phyloP scores from a whole-genome alignment of 148 eudicot species.

The Fagopyrum esculentum region DNA sequence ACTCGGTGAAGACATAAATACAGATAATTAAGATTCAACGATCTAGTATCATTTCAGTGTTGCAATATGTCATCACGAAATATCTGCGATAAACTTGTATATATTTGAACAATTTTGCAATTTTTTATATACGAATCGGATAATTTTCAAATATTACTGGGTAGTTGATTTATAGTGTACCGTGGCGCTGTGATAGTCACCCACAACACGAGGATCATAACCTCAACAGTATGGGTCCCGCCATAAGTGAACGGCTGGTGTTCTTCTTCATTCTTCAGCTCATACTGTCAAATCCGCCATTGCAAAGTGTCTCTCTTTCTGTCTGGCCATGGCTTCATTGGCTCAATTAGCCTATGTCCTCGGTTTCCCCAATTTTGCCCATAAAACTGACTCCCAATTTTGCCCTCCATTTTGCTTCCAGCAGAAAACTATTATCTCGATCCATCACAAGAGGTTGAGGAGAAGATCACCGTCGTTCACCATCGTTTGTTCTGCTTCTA shows the following conservation, averaged over 20 bases:
- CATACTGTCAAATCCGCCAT: not conserved
- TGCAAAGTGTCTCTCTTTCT: not conserved
- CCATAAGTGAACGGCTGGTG: not conserved
- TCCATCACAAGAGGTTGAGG: not conserved
- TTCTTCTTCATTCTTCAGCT: not conserved
- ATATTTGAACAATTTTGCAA: no score
- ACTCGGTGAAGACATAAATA: no score
- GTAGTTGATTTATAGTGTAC: not conserved
- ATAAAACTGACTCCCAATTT: not conserved
- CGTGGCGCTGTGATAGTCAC: conserved; percentile 10
- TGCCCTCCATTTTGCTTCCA: not conserved
- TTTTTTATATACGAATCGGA: no score
- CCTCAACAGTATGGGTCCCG: conserved; percentile 9
- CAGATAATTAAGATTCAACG: no score
- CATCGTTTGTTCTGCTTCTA: conserved; percentile 53
- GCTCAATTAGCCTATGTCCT: conserved; percentile 3
- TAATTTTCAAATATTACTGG: no score
- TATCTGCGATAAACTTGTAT: no score
- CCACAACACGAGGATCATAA: not conserved
- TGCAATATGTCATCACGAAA: no score
- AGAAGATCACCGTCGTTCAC: conserved; percentile 7
- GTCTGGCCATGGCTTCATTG: not conserved
- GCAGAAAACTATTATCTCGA: not conserved
- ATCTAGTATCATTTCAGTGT: no score
- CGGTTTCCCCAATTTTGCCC: not conserved